Conservation (phyloP, 1,139 yeast species). For the Lodderomyces pseudojiufengensis region DNA sequence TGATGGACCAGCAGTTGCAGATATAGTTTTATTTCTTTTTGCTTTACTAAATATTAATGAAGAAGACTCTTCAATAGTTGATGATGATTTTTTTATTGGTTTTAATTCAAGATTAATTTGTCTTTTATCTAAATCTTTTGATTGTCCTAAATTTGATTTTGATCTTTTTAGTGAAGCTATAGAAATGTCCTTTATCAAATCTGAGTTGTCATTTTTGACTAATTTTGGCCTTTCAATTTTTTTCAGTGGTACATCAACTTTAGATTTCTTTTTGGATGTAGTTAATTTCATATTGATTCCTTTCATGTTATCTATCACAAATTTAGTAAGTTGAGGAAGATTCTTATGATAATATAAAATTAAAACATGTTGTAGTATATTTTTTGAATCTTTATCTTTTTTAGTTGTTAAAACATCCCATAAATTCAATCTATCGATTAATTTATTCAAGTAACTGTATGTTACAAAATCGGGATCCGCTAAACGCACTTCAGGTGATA, state of each 20-base stretch:
- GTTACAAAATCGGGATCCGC: neutral
- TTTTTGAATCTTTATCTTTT: constrained; percentile 32
- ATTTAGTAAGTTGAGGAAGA: constrained; percentile 45
- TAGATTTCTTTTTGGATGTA: constrained; percentile 5
- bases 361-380: constrained; percentile 51
- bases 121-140: constrained; percentile 37
- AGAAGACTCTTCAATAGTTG: neutral
- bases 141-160: constrained; percentile 38
- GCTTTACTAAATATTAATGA: constrained; percentile 29
- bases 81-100: constrained; percentile 3
- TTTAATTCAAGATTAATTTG: constrained; percentile 40
- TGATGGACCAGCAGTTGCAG: neutral
- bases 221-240: neutral
- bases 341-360: constrained; percentile 52
- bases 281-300: constrained; percentile 38
- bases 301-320: constrained; percentile 47
- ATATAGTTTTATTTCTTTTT: constrained; percentile 17
- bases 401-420: constrained; percentile 46
- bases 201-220: neutral
- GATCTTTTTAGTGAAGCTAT: constrained; percentile 37
- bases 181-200: constrained; percentile 16
- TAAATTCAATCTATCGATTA: constrained; percentile 52
- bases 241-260: constrained; percentile 2
- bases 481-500: neutral
- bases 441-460: constrained; percentile 33